Conservation (phyloP, 345 rosid species). For the Lepidium didymum region DNA sequence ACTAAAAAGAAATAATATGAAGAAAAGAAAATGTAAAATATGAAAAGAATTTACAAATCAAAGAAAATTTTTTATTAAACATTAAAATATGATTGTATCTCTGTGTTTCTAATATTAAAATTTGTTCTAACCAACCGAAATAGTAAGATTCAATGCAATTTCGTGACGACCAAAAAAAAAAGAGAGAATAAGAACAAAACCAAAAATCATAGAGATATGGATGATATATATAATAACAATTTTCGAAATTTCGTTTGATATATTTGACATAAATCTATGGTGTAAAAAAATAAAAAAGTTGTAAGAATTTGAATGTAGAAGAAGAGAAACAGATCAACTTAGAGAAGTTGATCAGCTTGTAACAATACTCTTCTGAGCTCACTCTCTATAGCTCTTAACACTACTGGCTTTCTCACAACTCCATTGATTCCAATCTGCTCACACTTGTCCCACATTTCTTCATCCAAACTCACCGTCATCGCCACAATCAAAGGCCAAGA, state of each 20-base stretch:
- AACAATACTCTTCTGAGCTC: slow-evolving; percentile 66
- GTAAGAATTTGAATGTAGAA: background rate
- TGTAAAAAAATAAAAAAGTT: slow-evolving; percentile 11
- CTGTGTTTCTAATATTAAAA: background rate
- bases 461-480: slow-evolving; percentile 49
- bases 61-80: background rate
- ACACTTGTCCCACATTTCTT: slow-evolving; percentile 60
- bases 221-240: background rate
- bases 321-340: background rate
- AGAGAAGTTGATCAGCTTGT: slow-evolving; percentile 42
- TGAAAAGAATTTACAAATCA: too few species aligned
- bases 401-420: slow-evolving; percentile 64
- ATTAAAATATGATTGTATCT: background rate
- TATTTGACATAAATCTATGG: slow-evolving; percentile 5
- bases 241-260: background rate
- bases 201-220: background rate
- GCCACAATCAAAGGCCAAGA: slow-evolving; percentile 69
- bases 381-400: slow-evolving; percentile 51
- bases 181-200: background rate
- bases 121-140: background rate
- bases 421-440: slow-evolving; percentile 70
- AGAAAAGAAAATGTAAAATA: background rate
- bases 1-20: background rate
- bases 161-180: background rate
- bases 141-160: slow-evolving; percentile 4